A percentile compares a stretch with the other conserved stretches of the same genome.
These are phyloP conservation scores for Emiliania huxleyi DNA, from an alignment of 78 protist species.

Conservation along the genomic window DNA sequence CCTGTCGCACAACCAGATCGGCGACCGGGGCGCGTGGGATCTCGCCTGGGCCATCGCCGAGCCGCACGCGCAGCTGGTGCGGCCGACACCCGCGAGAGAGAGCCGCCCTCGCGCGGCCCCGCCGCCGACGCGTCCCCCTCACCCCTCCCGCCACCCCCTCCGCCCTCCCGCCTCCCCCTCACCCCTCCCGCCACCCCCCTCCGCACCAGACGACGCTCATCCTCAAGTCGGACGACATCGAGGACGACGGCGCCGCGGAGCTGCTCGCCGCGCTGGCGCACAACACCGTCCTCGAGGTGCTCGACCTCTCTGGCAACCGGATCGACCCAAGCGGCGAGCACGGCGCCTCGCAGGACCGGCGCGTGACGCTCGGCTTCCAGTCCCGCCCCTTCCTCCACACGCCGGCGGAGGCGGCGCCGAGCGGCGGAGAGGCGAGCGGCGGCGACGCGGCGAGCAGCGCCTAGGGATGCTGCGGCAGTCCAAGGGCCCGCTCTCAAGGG, in stretches of 20 bases:
- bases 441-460: too few relatives aligned
- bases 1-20: background rate
- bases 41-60: background rate
- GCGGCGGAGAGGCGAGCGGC: too few relatives aligned
- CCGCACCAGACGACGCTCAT: too few relatives aligned
- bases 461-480: too few relatives aligned
- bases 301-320: background rate
- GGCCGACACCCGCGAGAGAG: background rate
- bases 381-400: too few relatives aligned
- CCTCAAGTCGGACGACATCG: background rate
- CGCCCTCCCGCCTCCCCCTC: too few relatives aligned
- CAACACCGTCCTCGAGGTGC: background rate
- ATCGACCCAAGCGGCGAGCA: background rate
- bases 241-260: conserved; percentile 16
- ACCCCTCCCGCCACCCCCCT: too few relatives aligned
- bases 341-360: background rate
- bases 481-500: too few relatives aligned
- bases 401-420: too few relatives aligned
- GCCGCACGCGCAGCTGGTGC: background rate
- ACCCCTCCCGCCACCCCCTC: too few relatives aligned
- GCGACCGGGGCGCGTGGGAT: conserved; percentile 3
- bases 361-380: background rate
- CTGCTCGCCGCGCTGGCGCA: background rate
- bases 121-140: too few relatives aligned
- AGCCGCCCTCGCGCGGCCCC: too few relatives aligned